Evolutionary conservation across 2,329 filamentous ascomycete genomes (phyloP), one percentile per base, ranked within the genome.

Genomic region (Fusarium fujikuroi): DNA sequence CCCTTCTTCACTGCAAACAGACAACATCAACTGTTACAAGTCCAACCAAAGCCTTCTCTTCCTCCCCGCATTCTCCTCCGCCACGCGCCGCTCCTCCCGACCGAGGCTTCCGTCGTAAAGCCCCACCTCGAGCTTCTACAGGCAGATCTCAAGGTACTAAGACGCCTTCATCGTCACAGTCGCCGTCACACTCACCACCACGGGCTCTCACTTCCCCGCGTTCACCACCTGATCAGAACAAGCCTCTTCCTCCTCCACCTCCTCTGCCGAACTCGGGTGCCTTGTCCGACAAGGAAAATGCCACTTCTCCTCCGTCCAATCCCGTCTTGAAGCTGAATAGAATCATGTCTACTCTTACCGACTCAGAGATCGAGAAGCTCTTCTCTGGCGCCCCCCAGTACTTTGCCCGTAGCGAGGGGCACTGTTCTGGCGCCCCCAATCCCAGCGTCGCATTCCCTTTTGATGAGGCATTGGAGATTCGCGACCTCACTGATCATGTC

Each of bases 331-430:
- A 85, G 76, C 81, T 90, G 43, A 83, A 86, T 69, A 85, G 86
- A 79, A 91, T 89, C 81, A 91, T 91, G 86, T 84, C 88, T 49
- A 87, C 86, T 54, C 83, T 92, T 66, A 87, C 82, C 75, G 86
- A 89, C 50, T 83, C 85, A 44, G 90, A 92, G 73, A 83, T 93
- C 58, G 89, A 91, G 81, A 89, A 90, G 80, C 87, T 93, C 76
- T 94, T 93, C 84, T 92, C 91, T 32, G 92, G 92, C n/a, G 92
- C 92, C 47, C 92, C 92, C 71, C 91, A 93, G 79, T 93, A 92
- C 83, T 91, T 90, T 79, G 87, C 89, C 73, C 86, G 88, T 59
- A 87, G 86, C 65, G 87, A 90, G 75, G 87, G 88, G 43, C 88
- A 90, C 79, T 88, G 85, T 78, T 87, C 86, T 66, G 89, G 86